Base-by-base conservation (phyloP, 2,329 filamentous ascomycete species). In the Fusarium equiseti region DNA sequence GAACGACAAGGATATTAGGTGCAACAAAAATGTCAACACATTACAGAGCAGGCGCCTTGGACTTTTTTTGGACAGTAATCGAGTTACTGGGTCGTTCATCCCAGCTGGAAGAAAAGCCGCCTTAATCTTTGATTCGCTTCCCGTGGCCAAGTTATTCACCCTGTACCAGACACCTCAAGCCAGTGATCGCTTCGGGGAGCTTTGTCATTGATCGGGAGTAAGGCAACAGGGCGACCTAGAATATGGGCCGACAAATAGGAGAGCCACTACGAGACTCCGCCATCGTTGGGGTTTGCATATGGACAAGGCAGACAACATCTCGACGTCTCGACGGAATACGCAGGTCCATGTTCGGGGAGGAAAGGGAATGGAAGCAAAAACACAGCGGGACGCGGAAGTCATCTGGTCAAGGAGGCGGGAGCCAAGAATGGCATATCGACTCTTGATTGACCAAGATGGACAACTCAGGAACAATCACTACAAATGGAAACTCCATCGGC, bases 1-100 rank as follows among this genome's bases (percentile, higher is more conserved):
- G 18, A 8, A 18, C 18, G 49, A 66, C 63, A 67, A 49, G 63
- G 63, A 29, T 66, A 42, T 11, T 38, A 22, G 44, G 27, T 66
- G 44, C 44, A 42, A 24, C 32, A 20, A 50, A 40, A 67, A 42
- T 11, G 44, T 3, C 44, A 29, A 38, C 16, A 56, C 26, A 38
- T 62, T 32, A 29, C 20, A 35, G 13, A 9, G 29, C 35, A 38
- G 18, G n/a, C 35, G 13, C n/a, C 12, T 31, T 49, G 20, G 27
- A 22, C 31, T 31, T 29, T 24, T 26, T 27, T 52, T 62, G 31
- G 24, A 26, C 16, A 38, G 32, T 46, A 67, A 24, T 29, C 8
- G 22, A 38, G 26, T 43, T 29, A 46, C 18, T 31, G 26, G 20
- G 32, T 20, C 13, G 27, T 38, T 46, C n/a, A 22, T 32, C 12